Evolutionary conservation across 257 asterid species (phyloP), one percentile per base, ranked within the genome.

Genomic region (Linderniella brevidens): DNA sequence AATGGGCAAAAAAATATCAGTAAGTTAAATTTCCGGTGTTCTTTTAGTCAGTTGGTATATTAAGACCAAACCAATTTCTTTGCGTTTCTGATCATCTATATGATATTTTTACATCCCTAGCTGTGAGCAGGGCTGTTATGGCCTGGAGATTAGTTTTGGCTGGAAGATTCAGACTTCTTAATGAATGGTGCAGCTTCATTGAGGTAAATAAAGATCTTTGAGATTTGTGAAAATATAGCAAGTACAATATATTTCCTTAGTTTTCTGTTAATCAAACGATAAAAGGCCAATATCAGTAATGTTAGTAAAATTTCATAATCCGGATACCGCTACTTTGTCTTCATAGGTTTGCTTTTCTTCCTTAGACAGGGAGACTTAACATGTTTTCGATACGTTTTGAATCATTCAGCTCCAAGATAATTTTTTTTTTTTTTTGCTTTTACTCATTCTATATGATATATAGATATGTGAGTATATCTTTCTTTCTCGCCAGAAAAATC

Each of bases 101-200:
- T 25, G 32, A 25, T 25, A 25, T 25, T 25, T 25, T 25, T 25
- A 25, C 6, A 25, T 25, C 32, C 32, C 32, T 80, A 88, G 98
- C 94, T 72, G 86, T 85, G 56, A 79, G 80, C 75, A 78, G 75
- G 69, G 96, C 96, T 52, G 60, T 85, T 53, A 69, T 59, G 84
- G 93, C 94, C 39, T 85, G 99, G 94, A 76, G 86, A 68, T 68
- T 81, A 56, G 77, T 90, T 63, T 68, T 90, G 68, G 78, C 76
- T 20, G 96, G 99, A 56, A 73, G 99, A 62, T 90, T 90, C 69
- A 86, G 84, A 41, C 66, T 85, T 52, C 82, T 90, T 54, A 69
- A 82, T 69, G 74, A 82, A 52, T 90, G 99, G 99, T 85, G 96
- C 65, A 60, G 56, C 67, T 90, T 79, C 53, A 75, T 90, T 47